Conservation (phyloP, 306 rosid species). For the Cucurbita argyrosperma region DNA sequence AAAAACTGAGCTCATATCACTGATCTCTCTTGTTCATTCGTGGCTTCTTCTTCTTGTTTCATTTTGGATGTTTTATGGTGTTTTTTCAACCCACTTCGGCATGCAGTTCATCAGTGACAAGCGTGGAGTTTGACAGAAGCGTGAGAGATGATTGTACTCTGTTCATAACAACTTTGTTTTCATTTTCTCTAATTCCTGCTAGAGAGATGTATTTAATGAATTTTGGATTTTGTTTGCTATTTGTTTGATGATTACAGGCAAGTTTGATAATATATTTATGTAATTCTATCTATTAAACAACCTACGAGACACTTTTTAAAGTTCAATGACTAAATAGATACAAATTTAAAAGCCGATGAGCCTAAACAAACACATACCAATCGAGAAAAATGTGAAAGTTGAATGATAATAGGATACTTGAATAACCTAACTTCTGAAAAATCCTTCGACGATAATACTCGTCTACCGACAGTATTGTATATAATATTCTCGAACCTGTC, state of each 20-base stretch:
- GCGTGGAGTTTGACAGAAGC: background rate
- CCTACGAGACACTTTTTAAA: no score
- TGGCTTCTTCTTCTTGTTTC: background rate
- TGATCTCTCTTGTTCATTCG: background rate
- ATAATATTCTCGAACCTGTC: background rate
- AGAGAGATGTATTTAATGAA: constrained; percentile 2
- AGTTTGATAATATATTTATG: background rate
- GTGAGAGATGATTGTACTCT: background rate
- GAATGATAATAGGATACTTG: background rate
- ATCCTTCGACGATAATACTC: background rate
- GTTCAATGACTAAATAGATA: no score
- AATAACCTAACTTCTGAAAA: background rate
- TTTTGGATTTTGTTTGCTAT: background rate
- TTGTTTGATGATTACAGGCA: background rate
- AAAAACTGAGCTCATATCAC: constrained; percentile 40
- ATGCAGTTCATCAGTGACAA: background rate
- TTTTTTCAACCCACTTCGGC: background rate
- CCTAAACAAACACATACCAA: no score
- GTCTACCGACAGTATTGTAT: background rate
- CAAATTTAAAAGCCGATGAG: no score
- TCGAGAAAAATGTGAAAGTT: background rate
- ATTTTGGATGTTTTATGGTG: background rate
- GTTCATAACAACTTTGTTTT: constrained; percentile 3
- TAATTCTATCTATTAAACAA: background rate
- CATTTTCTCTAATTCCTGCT: background rate